Percentiles rank a stretch among this genome's conserved stretches.
Conservation (phyloP, 768 basidiomycete species). For the Pholiota molesta region DNA sequence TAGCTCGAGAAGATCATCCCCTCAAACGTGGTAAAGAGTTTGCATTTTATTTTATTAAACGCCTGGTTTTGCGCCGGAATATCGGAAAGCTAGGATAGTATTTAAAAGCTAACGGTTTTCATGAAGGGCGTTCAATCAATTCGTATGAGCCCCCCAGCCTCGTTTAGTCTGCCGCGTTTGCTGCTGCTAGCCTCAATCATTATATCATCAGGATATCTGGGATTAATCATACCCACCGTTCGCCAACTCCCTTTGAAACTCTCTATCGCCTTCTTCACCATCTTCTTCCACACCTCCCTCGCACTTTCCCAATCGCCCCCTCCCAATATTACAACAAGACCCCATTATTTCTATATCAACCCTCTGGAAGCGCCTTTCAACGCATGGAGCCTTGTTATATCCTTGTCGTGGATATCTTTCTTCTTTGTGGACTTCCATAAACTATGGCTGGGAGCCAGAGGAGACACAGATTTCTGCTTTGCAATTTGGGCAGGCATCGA, state of each 20-base stretch:
- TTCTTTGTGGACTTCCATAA: constrained; percentile 1
- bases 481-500: neutral
- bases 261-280: neutral
- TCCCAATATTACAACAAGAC: neutral
- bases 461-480: neutral
- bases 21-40: neutral
- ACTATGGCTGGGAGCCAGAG: neutral
- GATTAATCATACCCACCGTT: neutral
- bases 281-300: constrained; percentile 2
- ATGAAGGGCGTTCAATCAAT: neutral
- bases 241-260: neutral
- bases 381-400: neutral
- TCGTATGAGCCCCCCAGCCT: neutral
- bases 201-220: neutral
- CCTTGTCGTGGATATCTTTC: neutral
- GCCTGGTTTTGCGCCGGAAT: no score
- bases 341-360: constrained; percentile 4
- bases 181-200: neutral
- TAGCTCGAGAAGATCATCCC: neutral
- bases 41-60: neutral
- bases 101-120: neutral
- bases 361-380: constrained; percentile 4
- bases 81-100: neutral
- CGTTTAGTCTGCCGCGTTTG: neutral
- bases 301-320: neutral